These are phyloP conservation scores for Eremothecium coryli DNA, from an alignment of 1,139 yeast genomes.

Conservation along the genomic window DNA sequence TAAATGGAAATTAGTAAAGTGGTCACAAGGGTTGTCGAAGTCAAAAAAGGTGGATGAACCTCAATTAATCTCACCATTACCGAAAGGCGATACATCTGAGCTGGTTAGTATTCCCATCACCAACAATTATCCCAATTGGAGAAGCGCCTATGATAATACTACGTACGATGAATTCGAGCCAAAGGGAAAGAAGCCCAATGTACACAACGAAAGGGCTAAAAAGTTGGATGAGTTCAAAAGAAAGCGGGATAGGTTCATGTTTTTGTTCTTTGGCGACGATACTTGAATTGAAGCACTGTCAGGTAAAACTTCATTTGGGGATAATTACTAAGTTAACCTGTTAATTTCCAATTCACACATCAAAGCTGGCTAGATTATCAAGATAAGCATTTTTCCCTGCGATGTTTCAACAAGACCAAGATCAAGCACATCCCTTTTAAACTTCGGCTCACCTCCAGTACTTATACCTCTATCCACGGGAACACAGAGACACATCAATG, in stretches of 20 bases:
- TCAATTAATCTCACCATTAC: neutral
- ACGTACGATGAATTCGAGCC: neutral
- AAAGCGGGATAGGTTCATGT: conserved; percentile 11
- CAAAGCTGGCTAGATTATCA: too few relatives aligned
- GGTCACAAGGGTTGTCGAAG: conserved; percentile 5
- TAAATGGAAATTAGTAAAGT: conserved; percentile 6
- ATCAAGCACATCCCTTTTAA: too few relatives aligned
- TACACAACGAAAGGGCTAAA: conserved; percentile 1
- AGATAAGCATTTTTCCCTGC: too few relatives aligned
- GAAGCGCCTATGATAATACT: conserved; percentile 1
- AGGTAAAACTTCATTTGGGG: too few relatives aligned
- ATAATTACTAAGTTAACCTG: too few relatives aligned
- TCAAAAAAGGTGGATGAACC: neutral
- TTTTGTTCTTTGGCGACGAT: conserved; percentile 13
- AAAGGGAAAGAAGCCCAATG: neutral
- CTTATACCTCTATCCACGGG: too few relatives aligned
- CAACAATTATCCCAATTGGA: conserved; percentile 1
- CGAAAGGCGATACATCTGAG: conserved; percentile 2
- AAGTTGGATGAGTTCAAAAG: conserved; percentile 7
- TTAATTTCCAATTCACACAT: too few relatives aligned
- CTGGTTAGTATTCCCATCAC: conserved; percentile 2
- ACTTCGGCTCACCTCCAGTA: too few relatives aligned
- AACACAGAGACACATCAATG: too few relatives aligned
- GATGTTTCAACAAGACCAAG: too few relatives aligned
- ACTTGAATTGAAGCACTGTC: too few relatives aligned